Conservation (phyloP, 768 basidiomycete genomes). For the Collybia sordida region DNA sequence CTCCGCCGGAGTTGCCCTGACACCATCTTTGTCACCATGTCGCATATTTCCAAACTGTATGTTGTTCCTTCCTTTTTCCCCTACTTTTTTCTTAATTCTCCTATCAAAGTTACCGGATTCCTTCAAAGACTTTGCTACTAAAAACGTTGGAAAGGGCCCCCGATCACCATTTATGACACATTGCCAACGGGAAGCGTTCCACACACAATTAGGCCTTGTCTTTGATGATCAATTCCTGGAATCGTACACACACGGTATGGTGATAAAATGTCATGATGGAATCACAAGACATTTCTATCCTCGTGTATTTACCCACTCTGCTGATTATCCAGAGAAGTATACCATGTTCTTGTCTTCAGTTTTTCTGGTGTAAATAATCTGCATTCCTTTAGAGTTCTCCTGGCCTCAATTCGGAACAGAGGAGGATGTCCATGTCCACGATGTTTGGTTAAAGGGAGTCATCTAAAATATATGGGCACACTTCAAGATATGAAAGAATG, state of each 20-base stretch:
- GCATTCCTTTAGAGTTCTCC: too few species aligned
- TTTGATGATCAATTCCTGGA: constrained; percentile 9
- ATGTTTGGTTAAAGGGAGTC: constrained; percentile 22
- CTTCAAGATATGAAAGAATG: constrained; percentile 6
- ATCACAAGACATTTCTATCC: constrained; percentile 13
- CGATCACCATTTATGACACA: not conserved
- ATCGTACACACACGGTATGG: constrained; percentile 18
- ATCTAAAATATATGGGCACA: constrained; percentile 22
- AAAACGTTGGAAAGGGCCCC: not conserved
- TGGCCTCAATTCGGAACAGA: constrained; percentile 18
- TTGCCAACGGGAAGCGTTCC: constrained; percentile 2
- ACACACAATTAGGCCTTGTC: not conserved
- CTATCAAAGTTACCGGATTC: constrained; percentile 13
- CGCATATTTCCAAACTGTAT: constrained; percentile 8
- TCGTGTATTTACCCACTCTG: constrained; percentile 29
- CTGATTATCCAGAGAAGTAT: constrained; percentile 32
- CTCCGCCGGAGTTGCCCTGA: too few species aligned
- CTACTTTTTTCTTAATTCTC: not conserved
- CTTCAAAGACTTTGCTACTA: constrained; percentile 16
- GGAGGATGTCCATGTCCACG: constrained; percentile 34
- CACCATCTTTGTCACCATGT: constrained; percentile 11
- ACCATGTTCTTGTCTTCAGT: too few species aligned
- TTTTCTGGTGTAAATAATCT: too few species aligned
- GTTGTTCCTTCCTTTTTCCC: not conserved
- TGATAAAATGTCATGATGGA: constrained; percentile 4